These are phyloP conservation scores for Cenchrus purpureus DNA, from an alignment of 176 grass and related monocot genomes.

Conservation along the genomic window DNA sequence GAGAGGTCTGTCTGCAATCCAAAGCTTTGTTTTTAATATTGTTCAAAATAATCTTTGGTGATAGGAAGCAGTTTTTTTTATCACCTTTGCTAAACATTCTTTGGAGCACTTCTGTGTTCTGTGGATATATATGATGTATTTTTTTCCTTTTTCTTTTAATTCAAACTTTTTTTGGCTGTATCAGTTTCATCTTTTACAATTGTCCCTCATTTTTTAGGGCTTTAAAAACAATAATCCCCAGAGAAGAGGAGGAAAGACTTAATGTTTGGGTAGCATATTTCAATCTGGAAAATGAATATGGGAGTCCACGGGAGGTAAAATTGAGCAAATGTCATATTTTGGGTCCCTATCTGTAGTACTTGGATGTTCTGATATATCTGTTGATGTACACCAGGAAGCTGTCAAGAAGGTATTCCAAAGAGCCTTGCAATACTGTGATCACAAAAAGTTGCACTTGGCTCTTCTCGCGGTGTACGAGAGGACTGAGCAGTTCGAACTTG, in stretches of 20 bases:
- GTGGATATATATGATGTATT: too few relatives aligned
- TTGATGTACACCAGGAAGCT: constrained; percentile 62
- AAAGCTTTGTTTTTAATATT: constrained; percentile 11
- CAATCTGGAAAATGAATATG: constrained; percentile 95
- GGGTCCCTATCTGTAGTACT: neutral
- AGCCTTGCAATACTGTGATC: constrained; percentile 92
- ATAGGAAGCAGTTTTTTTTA: neutral
- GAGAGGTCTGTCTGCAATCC: constrained; percentile 61
- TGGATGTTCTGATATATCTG: constrained; percentile 35
- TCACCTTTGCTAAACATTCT: neutral
- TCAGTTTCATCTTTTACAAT: constrained; percentile 32
- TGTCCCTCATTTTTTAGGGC: constrained; percentile 58
- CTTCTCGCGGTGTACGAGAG: constrained; percentile 90
- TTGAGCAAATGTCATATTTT: constrained; percentile 19
- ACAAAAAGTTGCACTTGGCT: constrained; percentile 80
- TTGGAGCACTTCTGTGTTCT: neutral
- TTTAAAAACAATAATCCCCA: constrained; percentile 79
- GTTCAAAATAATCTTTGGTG: neutral
- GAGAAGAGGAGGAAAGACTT: constrained; percentile 88
- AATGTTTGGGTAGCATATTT: constrained; percentile 98
- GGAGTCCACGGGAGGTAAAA: constrained; percentile 85
- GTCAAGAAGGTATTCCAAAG: constrained; percentile 91
- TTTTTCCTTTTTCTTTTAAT: too few relatives aligned
- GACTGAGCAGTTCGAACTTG: constrained; percentile 68
- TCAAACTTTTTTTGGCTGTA: neutral